Base-by-base conservation (phyloP, 306 rosid genomes). In the Castanospermum australe region DNA sequence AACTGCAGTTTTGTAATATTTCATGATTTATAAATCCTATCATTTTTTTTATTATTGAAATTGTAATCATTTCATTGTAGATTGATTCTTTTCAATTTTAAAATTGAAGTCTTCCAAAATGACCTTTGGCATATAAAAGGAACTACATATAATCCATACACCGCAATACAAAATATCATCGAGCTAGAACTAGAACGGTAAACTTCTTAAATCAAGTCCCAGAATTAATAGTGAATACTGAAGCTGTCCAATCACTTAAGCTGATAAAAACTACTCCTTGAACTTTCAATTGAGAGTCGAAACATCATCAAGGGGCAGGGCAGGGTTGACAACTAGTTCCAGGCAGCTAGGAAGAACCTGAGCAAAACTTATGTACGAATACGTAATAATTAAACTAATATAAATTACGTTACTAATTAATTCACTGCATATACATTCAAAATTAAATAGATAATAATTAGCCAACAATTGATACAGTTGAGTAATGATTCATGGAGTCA, bases 351-450 rank as follows among this genome's bases (percentile, higher is more conserved):
- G 36, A 24, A 66, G 13, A 73, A 55, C 14, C 45, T 47, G 42
- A 74, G 24, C 2, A 73, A 35, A 73, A 3, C n/a, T 1, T 30
- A 22, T 28, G 60, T 25, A 57, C 3, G 10, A 69, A 20, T 18
- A 61, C 8, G 22, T 50, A 66, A 17, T 24, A 63, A 55, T 4
- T 33, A 3, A 63, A 28, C 28, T 77, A 63, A 66, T 60, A 45
- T 71, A 64, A 69, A 39, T 28, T n/a, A 51, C 15, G 13, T 70
- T 12, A 83, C 72, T 64, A 66, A 74, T 15, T 59, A 73, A 36
- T 68, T 54, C 20, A 71, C 54, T 57, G 67, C 14, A 66, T 57
- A 28, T 78, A 83, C 83, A 69, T 55, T 36, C 60, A 67, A 56
- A 65, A 71, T 33, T 42, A 82, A 82, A 60, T n/a, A 82, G 20